Base-by-base conservation (phyloP, 208 protist species). In the Acanthamoeba culbertsoni region DNA sequence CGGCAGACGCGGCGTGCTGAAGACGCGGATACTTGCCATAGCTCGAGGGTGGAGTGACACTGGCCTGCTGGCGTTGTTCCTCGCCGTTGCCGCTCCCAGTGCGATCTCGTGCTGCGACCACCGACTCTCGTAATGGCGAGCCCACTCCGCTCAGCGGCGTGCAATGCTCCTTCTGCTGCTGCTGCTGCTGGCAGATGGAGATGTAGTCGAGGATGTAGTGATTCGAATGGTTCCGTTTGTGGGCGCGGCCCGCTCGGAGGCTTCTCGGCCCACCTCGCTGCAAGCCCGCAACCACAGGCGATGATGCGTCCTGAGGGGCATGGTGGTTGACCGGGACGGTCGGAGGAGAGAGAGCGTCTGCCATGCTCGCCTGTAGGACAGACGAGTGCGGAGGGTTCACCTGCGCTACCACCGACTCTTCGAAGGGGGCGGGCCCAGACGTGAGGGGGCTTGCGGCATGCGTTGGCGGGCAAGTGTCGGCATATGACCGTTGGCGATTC, bases 171-270 rank as follows among this genome's bases (percentile, higher is more conserved):
- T 62, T 14, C 55, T 62, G 55, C 20, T 31, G 59, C 28, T 79
- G 68, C 35, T 79, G 68, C 42, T 79, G 68, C 28, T 79, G 68
- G 42, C 68, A 79, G 33, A 79, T 79, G 42, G 68, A 79, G 31
- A 79, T 79, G 68, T 79, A 79, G 68, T 79, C 68, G 16, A 79
- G 68, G 16, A 79, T 79, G 68, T 51, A 79, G 42, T 43, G 40
- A 40, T 79, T 79, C 8, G 68, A 79, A 40, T 79, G 42, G 68
- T 79, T 79, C 1, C 68, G 68, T n/a, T 79, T 79, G 42, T 79
- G 68, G 3, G 68, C 42, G 18, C 40, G 42, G 1, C 40, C 68
- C 48, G 68, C 33, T 6, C 68, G 68, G n/a, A n/a, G n/a, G n/a
- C n/a, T n/a, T n/a, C n/a, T n/a, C n/a, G n/a, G n/a, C n/a, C n/a